phyloP scores from a whole-genome alignment of 176 grass and related monocot species.

The Rhynchospora pubera region DNA sequence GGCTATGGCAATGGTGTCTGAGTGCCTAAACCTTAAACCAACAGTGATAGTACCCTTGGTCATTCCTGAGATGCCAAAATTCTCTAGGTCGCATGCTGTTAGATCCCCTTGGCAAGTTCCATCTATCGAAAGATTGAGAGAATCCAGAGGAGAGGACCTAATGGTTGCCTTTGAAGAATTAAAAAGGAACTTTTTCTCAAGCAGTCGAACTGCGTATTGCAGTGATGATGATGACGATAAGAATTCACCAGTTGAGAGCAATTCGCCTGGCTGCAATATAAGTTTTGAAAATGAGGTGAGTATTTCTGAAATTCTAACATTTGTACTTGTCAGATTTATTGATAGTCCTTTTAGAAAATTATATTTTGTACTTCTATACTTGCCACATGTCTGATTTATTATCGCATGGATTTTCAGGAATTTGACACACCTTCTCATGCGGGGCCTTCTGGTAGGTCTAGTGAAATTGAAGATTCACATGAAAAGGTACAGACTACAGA shows the following conservation, averaged over 20 bases:
- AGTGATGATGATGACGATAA: neutral
- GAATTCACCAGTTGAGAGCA: neutral
- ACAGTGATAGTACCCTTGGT: neutral
- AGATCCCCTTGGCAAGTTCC: neutral
- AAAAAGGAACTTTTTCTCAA: neutral
- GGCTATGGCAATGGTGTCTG: neutral
- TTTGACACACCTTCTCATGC: neutral
- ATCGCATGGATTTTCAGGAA: neutral
- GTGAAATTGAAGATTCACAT: neutral
- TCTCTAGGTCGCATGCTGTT: neutral
- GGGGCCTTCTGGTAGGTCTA: neutral
- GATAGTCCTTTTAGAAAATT: no score
- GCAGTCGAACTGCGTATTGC: neutral
- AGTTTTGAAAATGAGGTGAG: slow-evolving; percentile 18
- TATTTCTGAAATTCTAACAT: neutral
- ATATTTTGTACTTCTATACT: no score
- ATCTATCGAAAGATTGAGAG: neutral
- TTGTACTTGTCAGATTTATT: neutral
- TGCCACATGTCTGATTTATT: neutral
- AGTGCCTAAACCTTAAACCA: slow-evolving; percentile 1
- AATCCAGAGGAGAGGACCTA: neutral
- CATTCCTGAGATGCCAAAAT: slow-evolving; percentile 7
- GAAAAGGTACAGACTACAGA: neutral
- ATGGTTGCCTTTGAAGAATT: neutral
- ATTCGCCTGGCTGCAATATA: neutral